These are phyloP conservation scores for Lipomyces mesembrius DNA, from an alignment of 805 yeast species.

Conservation along the genomic window DNA sequence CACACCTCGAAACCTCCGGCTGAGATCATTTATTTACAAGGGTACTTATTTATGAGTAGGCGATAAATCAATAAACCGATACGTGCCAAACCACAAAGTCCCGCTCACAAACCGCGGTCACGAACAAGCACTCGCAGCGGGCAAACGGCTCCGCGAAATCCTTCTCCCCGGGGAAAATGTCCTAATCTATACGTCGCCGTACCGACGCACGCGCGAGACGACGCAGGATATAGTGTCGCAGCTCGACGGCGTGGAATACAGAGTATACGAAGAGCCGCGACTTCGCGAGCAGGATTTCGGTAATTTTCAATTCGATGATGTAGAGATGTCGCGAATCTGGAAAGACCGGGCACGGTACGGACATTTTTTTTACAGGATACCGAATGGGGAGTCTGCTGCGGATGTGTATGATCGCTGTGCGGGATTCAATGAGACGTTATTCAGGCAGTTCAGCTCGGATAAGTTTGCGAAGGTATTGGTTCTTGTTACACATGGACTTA, in stretches of 20 bases:
- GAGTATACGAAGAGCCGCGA: conserved; percentile 82
- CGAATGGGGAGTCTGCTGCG: conserved; percentile 94
- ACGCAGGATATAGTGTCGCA: conserved; percentile 69
- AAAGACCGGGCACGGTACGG: conserved; percentile 86
- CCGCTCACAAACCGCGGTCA: conserved; percentile 75
- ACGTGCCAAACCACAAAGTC: conserved; percentile 79
- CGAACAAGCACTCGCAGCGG: conserved; percentile 47
- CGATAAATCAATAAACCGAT: conserved; percentile 78
- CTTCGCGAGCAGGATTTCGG: conserved; percentile 96
- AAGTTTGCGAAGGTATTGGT: conserved; percentile 81
- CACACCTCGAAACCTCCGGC: not conserved
- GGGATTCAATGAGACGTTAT: conserved; percentile 84
- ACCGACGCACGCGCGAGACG: conserved; percentile 81
- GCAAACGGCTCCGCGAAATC: conserved; percentile 44
- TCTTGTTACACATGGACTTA: conserved; percentile 89
- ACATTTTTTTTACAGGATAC: conserved; percentile 84
- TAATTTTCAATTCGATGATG: conserved; percentile 75
- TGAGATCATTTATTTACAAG: not conserved
- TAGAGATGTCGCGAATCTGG: conserved; percentile 82
- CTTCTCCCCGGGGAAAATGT: conserved; percentile 60
- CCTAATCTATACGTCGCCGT: conserved; percentile 85
- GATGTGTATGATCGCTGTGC: conserved; percentile 92
- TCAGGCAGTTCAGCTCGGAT: conserved; percentile 72
- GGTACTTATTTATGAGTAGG: conserved; percentile 39
- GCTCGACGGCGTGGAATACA: conserved; percentile 54